phyloP scores from a whole-genome alignment of 2,329 filamentous ascomycete species.

The Colletotrichum sp. region DNA sequence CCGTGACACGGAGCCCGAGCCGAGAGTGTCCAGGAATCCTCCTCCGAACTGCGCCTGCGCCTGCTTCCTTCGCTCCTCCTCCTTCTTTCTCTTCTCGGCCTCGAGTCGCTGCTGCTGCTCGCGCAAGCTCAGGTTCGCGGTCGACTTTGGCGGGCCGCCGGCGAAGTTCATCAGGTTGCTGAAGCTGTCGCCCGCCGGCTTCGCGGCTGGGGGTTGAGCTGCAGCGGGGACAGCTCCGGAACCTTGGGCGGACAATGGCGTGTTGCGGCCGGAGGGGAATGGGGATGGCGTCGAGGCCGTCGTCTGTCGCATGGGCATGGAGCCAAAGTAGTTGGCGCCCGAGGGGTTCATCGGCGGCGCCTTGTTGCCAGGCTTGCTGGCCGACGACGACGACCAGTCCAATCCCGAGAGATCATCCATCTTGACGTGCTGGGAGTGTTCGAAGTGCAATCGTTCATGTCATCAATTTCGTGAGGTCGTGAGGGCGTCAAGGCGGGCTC shows the following conservation, averaged over 20 bases:
- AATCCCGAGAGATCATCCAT: conserved; percentile 70
- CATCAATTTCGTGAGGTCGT: conserved; percentile 22
- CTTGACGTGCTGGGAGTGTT: conserved; percentile 22
- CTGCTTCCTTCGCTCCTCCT: conserved; percentile 73
- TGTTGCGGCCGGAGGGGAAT: conserved; percentile 59
- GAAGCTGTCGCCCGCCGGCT: conserved; percentile 73
- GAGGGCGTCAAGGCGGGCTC: conserved; percentile 1
- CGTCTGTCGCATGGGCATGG: conserved; percentile 60
- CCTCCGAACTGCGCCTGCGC: conserved; percentile 80
- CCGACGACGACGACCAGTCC: conserved; percentile 57
- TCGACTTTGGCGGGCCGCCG: conserved; percentile 57
- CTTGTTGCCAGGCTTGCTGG: conserved; percentile 41
- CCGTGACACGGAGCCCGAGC: conserved; percentile 54
- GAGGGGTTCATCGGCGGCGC: conserved; percentile 47
- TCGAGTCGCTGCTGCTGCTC: conserved; percentile 76
- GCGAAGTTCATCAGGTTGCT: conserved; percentile 73
- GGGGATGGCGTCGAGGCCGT: conserved; percentile 59
- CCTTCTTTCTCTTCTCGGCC: conserved; percentile 71
- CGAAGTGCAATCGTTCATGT: conserved; percentile 6
- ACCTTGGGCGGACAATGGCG: conserved; percentile 56
- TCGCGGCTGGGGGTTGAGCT: conserved; percentile 48
- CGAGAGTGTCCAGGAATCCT: conserved; percentile 78
- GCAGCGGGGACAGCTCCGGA: conserved; percentile 44
- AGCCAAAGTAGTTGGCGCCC: conserved; percentile 47
- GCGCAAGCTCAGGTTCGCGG: conserved; percentile 76